Evolutionary conservation across 805 yeast genomes (phyloP).

Genomic region (Kluyveromyces aestuarii): DNA sequence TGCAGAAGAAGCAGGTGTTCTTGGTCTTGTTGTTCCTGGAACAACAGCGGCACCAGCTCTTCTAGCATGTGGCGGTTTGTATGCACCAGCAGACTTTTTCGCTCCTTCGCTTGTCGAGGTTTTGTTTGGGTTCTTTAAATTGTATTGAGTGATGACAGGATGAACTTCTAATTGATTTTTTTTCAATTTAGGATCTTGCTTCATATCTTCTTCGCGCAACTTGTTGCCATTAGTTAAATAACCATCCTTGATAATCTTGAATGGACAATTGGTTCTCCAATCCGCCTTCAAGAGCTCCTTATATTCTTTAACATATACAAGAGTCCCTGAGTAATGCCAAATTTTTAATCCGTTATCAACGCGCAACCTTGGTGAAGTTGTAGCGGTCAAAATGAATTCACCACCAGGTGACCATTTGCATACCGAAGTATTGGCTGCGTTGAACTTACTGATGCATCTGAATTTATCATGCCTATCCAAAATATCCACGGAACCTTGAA

Average conservation of each 20-base stretch:
- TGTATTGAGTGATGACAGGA: slow-evolving; percentile 53
- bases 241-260: slow-evolving; percentile 24
- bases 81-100: slow-evolving; percentile 76
- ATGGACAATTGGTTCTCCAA: slow-evolving; percentile 58
- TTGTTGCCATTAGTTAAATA: slow-evolving; percentile 24
- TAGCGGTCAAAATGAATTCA: slow-evolving; percentile 84
- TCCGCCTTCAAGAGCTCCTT: slow-evolving; percentile 70
- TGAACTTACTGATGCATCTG: slow-evolving; percentile 66
- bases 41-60: slow-evolving; percentile 30
- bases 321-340: slow-evolving; percentile 86
- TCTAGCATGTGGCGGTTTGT: slow-evolving; percentile 95
- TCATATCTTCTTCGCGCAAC: slow-evolving; percentile 21
- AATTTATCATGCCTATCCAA: slow-evolving; percentile 87
- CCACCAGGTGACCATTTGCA: slow-evolving; percentile 99
- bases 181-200: slow-evolving; percentile 42
- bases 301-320: slow-evolving; percentile 70
- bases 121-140: slow-evolving; percentile 30
- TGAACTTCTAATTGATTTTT: slow-evolving; percentile 57
- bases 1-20: slow-evolving; percentile 32
- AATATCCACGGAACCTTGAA: slow-evolving; percentile 93
- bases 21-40: slow-evolving; percentile 39
- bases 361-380: slow-evolving; percentile 92
- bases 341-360: slow-evolving; percentile 92
- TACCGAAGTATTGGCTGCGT: slow-evolving; percentile 91
- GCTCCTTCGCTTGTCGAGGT: slow-evolving; percentile 15